Base-by-base conservation (phyloP, 352 stramenopile species). In the Blastocystis sp. region DNA sequence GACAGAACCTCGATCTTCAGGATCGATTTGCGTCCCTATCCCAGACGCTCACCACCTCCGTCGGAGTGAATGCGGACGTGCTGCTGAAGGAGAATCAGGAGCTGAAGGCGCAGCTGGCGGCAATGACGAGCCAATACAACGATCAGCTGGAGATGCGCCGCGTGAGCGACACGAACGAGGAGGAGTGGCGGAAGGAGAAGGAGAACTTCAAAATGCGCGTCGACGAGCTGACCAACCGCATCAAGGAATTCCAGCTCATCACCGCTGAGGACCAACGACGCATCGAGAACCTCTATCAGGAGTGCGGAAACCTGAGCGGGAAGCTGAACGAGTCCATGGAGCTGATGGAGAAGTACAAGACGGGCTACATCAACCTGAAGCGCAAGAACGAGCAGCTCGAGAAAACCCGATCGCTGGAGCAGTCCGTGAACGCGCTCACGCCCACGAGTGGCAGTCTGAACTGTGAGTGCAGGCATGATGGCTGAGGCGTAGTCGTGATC, bases 281-380 rank as follows among this genome's bases (percentile, higher is more conserved):
- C 9, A 81, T 81, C 38, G 71, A 81, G 34, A 53, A 81, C 10
- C 40, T 81, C 48, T 41, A 45, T 34, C 41, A 62, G 14, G 71
- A 81, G 45, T 81, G 71, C 43, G 53, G 23, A 2, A 65, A 17
- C 7, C 45, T 81, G 45, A 81, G 71, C 28, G 45, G 48, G 28
- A 53, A 65, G 34, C 19, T 81, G 48, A 81, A 81, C 34, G 71
- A 81, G 40, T 45, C 48, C 21, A 81, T 40, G 28, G 71, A 81
- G 60, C 17, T 41, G 48, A 67, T 64, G 71, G 71, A 81, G 45
- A 81, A 81, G n/a, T 81, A 81, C 71, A 81, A 81, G n/a, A 81
- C 71, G 21, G 71, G 71, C 4, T 81, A 81, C 40, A 41, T 81
- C 48, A 81, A 81, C 43, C 64, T 81, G 71, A 81, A 81, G 71